Evolutionary conservation across 352 stramenopile species (phyloP).

Genomic region (Blastocystis hominis): DNA sequence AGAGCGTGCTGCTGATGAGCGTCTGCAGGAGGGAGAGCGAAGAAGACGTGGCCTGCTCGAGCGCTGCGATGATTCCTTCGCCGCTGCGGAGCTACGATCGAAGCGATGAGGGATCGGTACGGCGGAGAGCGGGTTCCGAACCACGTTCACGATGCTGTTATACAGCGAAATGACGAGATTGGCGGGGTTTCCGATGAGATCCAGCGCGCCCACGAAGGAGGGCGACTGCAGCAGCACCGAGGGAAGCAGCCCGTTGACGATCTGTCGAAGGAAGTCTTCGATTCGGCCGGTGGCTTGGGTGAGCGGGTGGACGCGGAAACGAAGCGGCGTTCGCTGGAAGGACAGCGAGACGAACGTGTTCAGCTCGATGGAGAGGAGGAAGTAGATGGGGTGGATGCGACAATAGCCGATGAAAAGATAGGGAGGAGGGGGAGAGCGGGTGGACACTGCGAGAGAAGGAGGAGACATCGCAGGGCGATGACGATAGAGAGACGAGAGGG

Average conservation of each 20-base stretch:
- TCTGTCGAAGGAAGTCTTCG: slow-evolving; percentile 23
- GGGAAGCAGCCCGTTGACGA: slow-evolving; percentile 11
- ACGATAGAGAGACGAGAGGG: not conserved
- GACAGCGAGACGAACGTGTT: not conserved
- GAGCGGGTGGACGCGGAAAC: slow-evolving; percentile 18
- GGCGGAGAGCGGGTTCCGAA: not conserved
- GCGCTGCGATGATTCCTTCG: not conserved
- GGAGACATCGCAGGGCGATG: not conserved
- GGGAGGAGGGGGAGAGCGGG: not conserved
- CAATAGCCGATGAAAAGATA: slow-evolving; percentile 23
- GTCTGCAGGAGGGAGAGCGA: slow-evolving; percentile 20
- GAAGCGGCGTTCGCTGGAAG: slow-evolving; percentile 31
- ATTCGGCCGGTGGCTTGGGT: not conserved
- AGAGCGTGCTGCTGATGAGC: not conserved
- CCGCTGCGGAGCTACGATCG: not conserved
- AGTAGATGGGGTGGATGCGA: slow-evolving; percentile 19
- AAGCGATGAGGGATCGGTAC: not conserved
- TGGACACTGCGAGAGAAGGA: not conserved
- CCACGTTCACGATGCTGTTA: not conserved
- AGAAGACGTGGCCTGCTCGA: not conserved
- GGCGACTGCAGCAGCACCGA: slow-evolving; percentile 41
- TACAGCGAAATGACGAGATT: slow-evolving; percentile 44
- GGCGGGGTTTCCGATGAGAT: slow-evolving; percentile 40
- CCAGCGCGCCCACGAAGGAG: slow-evolving; percentile 29
- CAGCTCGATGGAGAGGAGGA: slow-evolving; percentile 33